Conservation (phyloP, 768 basidiomycete genomes). For the Hygrocybe coccinea region DNA sequence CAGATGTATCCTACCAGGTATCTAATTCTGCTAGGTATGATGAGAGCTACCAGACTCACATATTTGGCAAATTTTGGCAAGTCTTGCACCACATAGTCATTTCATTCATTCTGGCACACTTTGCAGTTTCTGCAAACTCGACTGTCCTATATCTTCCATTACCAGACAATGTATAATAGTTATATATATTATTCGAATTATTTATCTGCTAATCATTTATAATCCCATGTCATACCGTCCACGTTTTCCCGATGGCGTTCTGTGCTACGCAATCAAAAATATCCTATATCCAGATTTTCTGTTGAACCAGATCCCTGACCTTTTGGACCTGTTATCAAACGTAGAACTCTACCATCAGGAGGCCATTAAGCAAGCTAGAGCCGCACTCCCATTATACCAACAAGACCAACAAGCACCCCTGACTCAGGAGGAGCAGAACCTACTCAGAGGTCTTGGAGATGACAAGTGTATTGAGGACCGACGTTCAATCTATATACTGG, state of each 20-base stretch:
- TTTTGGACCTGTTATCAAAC: slow-evolving; percentile 34
- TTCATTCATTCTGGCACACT: too few relatives aligned
- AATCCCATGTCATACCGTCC: too few relatives aligned
- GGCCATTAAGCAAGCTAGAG: slow-evolving; percentile 22
- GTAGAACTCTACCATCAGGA: slow-evolving; percentile 35
- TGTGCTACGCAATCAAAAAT: slow-evolving; percentile 30
- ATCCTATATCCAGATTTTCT: slow-evolving; percentile 26
- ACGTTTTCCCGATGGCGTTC: slow-evolving; percentile 26
- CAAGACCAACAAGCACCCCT: slow-evolving; percentile 9
- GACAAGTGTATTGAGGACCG: not conserved
- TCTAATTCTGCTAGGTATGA: too few relatives aligned
- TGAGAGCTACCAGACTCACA: too few relatives aligned
- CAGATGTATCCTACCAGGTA: too few relatives aligned
- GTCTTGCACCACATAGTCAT: too few relatives aligned
- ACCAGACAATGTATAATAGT: too few relatives aligned
- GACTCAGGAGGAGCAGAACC: slow-evolving; percentile 16
- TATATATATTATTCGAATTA: too few relatives aligned
- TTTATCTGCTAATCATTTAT: too few relatives aligned
- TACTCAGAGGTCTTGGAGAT: not conserved
- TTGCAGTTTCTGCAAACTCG: too few relatives aligned
- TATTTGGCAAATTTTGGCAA: too few relatives aligned
- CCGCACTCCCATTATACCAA: slow-evolving; percentile 25
- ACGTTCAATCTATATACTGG: not conserved
- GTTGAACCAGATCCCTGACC: slow-evolving; percentile 25
- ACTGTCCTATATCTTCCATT: too few relatives aligned